Percentiles rank a stretch among this genome's conserved stretches.
Evolutionary conservation across 1,284 basidiomycete species (phyloP).

Genomic region (Cerioporus squamosus): DNA sequence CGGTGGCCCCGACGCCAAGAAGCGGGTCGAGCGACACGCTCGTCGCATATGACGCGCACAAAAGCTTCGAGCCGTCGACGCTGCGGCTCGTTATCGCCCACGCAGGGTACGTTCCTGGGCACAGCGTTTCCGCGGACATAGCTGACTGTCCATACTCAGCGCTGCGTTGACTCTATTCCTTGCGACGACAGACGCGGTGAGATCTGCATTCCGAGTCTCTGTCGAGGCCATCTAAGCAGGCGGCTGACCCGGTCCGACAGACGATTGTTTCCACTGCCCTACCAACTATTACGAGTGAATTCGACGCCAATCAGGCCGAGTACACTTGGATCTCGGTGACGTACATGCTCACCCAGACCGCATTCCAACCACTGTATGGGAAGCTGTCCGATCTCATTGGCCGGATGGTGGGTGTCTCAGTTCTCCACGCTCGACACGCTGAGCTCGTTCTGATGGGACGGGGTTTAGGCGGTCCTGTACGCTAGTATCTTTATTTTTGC

Average conservation of each 20-base stretch:
- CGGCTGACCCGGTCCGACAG: slow-evolving; percentile 41
- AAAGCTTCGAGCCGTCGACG: slow-evolving; percentile 42
- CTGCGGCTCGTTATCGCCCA: slow-evolving; percentile 55
- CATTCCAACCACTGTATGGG: slow-evolving; percentile 80
- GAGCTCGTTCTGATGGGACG: slow-evolving; percentile 20
- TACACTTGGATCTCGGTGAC: slow-evolving; percentile 86
- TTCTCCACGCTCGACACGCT: slow-evolving; percentile 10
- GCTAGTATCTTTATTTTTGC: slow-evolving; percentile 72
- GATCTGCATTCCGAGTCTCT: slow-evolving; percentile 34
- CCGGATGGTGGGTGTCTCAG: slow-evolving; percentile 55
- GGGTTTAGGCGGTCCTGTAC: slow-evolving; percentile 61
- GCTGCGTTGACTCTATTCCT: slow-evolving; percentile 78
- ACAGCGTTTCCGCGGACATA: slow-evolving; percentile 4
- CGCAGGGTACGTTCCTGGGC: slow-evolving; percentile 48
- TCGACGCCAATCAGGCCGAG: slow-evolving; percentile 64
- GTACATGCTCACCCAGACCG: slow-evolving; percentile 83
- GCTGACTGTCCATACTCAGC: slow-evolving; percentile 41
- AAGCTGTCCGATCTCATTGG: slow-evolving; percentile 78
- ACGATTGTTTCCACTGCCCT: slow-evolving; percentile 82
- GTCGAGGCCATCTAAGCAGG: background rate
- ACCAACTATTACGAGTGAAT: slow-evolving; percentile 73
- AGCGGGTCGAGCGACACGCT: slow-evolving; percentile 30
- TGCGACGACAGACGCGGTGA: slow-evolving; percentile 80
- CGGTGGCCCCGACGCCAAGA: slow-evolving; percentile 17
- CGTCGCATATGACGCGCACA: slow-evolving; percentile 22